These are phyloP conservation scores for Malus hybrid DNA, from an alignment of 331 rosid species.

Conservation along the genomic window DNA sequence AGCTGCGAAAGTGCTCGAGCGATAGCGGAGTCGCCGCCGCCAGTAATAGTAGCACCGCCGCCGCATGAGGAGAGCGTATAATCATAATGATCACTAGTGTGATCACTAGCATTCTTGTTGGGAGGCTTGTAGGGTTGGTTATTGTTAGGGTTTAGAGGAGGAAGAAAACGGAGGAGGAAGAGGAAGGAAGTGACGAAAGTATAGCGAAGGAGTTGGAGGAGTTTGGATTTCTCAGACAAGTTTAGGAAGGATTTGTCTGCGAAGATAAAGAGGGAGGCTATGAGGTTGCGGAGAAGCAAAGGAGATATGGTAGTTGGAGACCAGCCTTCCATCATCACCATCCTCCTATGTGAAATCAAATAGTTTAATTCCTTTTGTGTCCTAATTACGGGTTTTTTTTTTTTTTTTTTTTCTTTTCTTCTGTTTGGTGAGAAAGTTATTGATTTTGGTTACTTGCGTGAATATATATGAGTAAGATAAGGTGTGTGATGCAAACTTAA, in stretches of 20 bases:
- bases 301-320: slow-evolving; percentile 17
- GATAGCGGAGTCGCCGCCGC: slow-evolving; percentile 29
- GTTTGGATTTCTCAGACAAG: slow-evolving; percentile 26
- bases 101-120: background rate
- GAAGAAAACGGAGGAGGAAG: slow-evolving; percentile 43
- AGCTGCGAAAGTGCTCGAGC: slow-evolving; percentile 71
- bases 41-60: background rate
- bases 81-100: background rate
- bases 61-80: background rate
- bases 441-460: background rate
- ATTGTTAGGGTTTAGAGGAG: slow-evolving; percentile 13
- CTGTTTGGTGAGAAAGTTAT: background rate
- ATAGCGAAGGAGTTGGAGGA: slow-evolving; percentile 43
- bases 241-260: slow-evolving; percentile 24
- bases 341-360: background rate
- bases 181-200: slow-evolving; percentile 26
- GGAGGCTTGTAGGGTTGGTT: background rate
- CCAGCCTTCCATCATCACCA: slow-evolving; percentile 21
- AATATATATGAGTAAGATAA: background rate
- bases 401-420: no score
- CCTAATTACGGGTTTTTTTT: background rate
- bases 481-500: background rate
- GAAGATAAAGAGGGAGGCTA: slow-evolving; percentile 28
- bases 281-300: slow-evolving; percentile 30
- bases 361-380: background rate